Conservation (phyloP, 2,329 filamentous ascomycete species). For the Mycosphaerelloides madeirae region DNA sequence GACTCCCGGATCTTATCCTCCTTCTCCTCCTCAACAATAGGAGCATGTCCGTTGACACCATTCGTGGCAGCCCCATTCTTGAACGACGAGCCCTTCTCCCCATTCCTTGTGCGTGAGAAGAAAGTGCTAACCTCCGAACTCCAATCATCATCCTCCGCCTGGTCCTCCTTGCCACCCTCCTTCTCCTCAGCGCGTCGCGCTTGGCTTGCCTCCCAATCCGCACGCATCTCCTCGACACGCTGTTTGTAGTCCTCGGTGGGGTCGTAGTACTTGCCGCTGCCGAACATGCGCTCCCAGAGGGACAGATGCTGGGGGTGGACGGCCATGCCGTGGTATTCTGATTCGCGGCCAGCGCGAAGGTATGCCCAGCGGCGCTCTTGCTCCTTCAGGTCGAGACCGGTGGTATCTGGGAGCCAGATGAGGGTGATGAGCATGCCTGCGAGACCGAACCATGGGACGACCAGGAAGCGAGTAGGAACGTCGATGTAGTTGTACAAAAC, state of each 20-base stretch:
- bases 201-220: slow-evolving; percentile 53
- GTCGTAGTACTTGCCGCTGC: slow-evolving; percentile 77
- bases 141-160: slow-evolving; percentile 43
- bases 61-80: slow-evolving; percentile 7
- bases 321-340: slow-evolving; percentile 89
- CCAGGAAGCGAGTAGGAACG: slow-evolving; percentile 77
- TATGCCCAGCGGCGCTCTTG: slow-evolving; percentile 91
- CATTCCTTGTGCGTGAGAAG: slow-evolving; percentile 47
- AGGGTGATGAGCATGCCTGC: slow-evolving; percentile 76
- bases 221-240: slow-evolving; percentile 72
- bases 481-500: slow-evolving; percentile 94
- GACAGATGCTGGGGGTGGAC: slow-evolving; percentile 86
- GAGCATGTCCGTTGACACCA: slow-evolving; percentile 5
- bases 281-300: slow-evolving; percentile 76
- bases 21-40: slow-evolving; percentile 17
- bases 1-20: background rate
- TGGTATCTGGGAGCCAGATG: slow-evolving; percentile 92
- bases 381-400: slow-evolving; percentile 92
- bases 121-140: slow-evolving; percentile 49
- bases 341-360: slow-evolving; percentile 69
- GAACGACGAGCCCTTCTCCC: slow-evolving; percentile 8
- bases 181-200: slow-evolving; percentile 49
- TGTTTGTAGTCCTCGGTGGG: slow-evolving; percentile 75
- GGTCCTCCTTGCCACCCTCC: slow-evolving; percentile 36
- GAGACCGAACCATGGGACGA: slow-evolving; percentile 94